Evolutionary conservation across 768 basidiomycete genomes (phyloP).

Genomic region (Mycena venus): DNA sequence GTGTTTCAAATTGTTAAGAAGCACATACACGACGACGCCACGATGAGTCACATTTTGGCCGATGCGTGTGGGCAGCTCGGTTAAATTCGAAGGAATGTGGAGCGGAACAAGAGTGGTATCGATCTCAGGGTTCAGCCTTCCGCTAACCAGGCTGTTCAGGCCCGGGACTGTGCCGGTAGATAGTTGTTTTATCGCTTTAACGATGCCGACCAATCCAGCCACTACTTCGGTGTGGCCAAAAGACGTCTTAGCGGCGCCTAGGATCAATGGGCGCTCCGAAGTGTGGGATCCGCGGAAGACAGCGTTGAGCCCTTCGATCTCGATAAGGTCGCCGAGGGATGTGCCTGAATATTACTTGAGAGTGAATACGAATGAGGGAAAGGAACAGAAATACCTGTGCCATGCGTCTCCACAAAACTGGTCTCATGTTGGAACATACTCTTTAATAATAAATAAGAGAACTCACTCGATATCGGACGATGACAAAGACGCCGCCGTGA

Average conservation of each 20-base stretch:
- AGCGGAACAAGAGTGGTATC: slow-evolving; percentile 48
- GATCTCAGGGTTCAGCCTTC: slow-evolving; percentile 49
- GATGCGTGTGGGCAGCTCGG: slow-evolving; percentile 31
- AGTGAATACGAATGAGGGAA: background rate
- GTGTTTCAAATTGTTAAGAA: background rate
- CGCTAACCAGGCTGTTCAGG: slow-evolving; percentile 43
- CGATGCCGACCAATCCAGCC: slow-evolving; percentile 49
- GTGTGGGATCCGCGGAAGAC: slow-evolving; percentile 49
- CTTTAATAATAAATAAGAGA: background rate
- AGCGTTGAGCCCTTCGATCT: slow-evolving; percentile 52
- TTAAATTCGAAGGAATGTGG: slow-evolving; percentile 41
- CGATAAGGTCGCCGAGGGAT: slow-evolving; percentile 50
- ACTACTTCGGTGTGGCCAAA: slow-evolving; percentile 51
- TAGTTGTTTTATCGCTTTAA: slow-evolving; percentile 45
- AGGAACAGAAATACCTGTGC: slow-evolving; percentile 42
- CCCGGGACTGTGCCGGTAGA: slow-evolving; percentile 45
- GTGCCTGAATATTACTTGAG: slow-evolving; percentile 39
- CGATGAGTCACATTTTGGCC: slow-evolving; percentile 35
- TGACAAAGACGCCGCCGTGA: slow-evolving; percentile 42
- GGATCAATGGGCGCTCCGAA: slow-evolving; percentile 43
- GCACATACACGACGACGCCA: slow-evolving; percentile 46
- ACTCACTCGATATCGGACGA: slow-evolving; percentile 52
- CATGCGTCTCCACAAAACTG: slow-evolving; percentile 53
- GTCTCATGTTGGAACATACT: background rate
- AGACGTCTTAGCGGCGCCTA: slow-evolving; percentile 50